phyloP scores from a whole-genome alignment of 2,329 filamentous ascomycete genomes.

The Ophiostoma sp. region DNA sequence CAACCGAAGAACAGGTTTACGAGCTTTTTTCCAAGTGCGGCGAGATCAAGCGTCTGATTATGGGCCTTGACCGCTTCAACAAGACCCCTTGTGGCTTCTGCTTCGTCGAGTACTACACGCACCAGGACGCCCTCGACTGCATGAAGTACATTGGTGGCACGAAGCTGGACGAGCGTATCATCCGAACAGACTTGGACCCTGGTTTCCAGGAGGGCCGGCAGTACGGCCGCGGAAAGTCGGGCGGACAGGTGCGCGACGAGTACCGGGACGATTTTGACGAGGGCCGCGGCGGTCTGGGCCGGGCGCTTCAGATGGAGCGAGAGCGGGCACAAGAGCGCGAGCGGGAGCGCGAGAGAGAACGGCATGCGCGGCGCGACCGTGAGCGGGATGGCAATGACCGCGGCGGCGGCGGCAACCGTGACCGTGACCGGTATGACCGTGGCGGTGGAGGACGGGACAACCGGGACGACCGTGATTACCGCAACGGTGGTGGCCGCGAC shows the following conservation, averaged over 20 bases:
- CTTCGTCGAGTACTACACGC: constrained; percentile 99
- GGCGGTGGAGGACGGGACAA: not conserved
- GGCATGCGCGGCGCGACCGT: constrained; percentile 41
- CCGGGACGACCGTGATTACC: constrained; percentile 15
- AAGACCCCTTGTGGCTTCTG: constrained; percentile 99
- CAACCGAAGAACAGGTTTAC: constrained; percentile 97
- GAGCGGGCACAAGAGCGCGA: constrained; percentile 51
- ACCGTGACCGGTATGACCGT: constrained; percentile 14
- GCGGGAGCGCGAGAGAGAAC: constrained; percentile 45
- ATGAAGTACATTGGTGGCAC: constrained; percentile 98
- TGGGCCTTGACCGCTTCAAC: constrained; percentile 94
- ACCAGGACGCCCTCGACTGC: constrained; percentile 94
- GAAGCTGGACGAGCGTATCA: constrained; percentile 95
- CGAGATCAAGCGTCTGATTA: constrained; percentile 96
- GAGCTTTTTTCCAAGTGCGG: constrained; percentile 95
- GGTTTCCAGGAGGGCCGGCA: constrained; percentile 95
- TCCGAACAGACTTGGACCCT: constrained; percentile 91
- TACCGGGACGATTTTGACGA: constrained; percentile 97
- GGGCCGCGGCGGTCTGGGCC: constrained; percentile 83
- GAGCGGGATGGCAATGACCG: constrained; percentile 34
- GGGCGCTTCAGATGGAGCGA: constrained; percentile 64
- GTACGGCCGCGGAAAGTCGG: constrained; percentile 92
- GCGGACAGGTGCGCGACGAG: constrained; percentile 95
- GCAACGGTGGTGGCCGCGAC: constrained; percentile 34
- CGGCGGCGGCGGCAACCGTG: not conserved